A percentile compares a stretch with the other conserved stretches of the same genome.
Evolutionary conservation across 1,139 yeast species (phyloP).

Genomic region (Pichia sp.): DNA sequence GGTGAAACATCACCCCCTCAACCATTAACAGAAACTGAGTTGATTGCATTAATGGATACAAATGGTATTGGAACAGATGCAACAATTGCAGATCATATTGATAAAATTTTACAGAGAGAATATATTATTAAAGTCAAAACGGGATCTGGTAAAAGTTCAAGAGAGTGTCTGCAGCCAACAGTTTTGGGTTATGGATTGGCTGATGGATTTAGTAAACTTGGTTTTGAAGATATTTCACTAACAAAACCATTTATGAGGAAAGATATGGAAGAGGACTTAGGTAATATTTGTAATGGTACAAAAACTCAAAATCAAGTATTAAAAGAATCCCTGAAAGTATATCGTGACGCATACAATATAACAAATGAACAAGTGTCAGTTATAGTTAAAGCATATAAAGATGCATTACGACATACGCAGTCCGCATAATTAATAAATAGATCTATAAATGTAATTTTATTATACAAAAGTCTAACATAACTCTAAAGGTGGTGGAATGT

Average conservation of each 20-base stretch:
- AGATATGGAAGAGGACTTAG: slow-evolving; percentile 63
- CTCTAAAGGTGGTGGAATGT: slow-evolving; percentile 65
- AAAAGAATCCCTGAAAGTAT: slow-evolving; percentile 50
- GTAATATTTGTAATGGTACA: slow-evolving; percentile 62
- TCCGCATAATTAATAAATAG: neutral
- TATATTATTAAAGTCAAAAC: slow-evolving; percentile 50
- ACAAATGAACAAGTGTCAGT: slow-evolving; percentile 9
- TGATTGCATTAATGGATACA: slow-evolving; percentile 90
- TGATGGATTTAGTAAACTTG: slow-evolving; percentile 80
- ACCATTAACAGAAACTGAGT: slow-evolving; percentile 84
- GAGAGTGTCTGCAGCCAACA: slow-evolving; percentile 62
- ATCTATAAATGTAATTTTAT: too few relatives aligned
- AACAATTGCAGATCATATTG: slow-evolving; percentile 96
- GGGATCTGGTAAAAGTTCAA: slow-evolving; percentile 32
- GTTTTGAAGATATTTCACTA: slow-evolving; percentile 62
- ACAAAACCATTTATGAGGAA: slow-evolving; percentile 87
- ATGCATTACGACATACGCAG: slow-evolving; percentile 6
- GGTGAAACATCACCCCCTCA: slow-evolving; percentile 80
- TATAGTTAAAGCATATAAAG: slow-evolving; percentile 10
- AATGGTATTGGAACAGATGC: slow-evolving; percentile 99
- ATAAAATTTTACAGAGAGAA: slow-evolving; percentile 61
- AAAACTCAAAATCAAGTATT: slow-evolving; percentile 51
- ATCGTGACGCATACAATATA: slow-evolving; percentile 48
- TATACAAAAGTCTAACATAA: too few relatives aligned
- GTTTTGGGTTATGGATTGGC: slow-evolving; percentile 81